These are phyloP conservation scores for Acanthamoeba lenticulata DNA, from an alignment of 208 protist species.

Conservation along the genomic window DNA sequence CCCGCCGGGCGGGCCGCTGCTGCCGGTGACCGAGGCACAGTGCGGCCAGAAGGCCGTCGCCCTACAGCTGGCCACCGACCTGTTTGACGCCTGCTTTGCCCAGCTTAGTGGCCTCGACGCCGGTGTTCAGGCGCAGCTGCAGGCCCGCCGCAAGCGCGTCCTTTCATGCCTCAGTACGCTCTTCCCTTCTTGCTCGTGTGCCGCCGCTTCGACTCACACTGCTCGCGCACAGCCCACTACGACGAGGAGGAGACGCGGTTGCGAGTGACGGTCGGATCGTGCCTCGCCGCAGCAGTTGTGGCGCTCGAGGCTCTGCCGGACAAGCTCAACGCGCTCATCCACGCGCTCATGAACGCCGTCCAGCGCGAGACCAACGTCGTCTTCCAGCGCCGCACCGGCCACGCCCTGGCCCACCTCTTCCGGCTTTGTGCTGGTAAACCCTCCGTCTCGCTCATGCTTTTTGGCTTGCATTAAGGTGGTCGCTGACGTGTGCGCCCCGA, in stretches of 20 bases:
- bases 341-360: conserved; percentile 71
- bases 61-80: not conserved
- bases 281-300: conserved; percentile 26
- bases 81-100: not conserved
- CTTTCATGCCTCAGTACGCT: not conserved
- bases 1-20: not conserved
- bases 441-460: conserved; percentile 45
- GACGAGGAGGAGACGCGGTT: not conserved
- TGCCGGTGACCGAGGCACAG: not conserved
- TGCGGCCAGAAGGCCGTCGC: not conserved
- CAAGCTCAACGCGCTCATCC: conserved; percentile 72
- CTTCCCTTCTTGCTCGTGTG: not conserved
- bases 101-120: not conserved
- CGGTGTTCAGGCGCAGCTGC: not conserved
- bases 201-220: not conserved
- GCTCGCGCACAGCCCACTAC: not conserved
- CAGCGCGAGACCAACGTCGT: conserved; percentile 51
- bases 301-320: conserved; percentile 61
- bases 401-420: conserved; percentile 64
- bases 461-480: no score
- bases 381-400: conserved; percentile 54
- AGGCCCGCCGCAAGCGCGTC: conserved; percentile 13
- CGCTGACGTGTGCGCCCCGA: not conserved
- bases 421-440: not conserved
- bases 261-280: not conserved